Base-by-base conservation (phyloP, 768 basidiomycete genomes). In the Boletus insuetus region DNA sequence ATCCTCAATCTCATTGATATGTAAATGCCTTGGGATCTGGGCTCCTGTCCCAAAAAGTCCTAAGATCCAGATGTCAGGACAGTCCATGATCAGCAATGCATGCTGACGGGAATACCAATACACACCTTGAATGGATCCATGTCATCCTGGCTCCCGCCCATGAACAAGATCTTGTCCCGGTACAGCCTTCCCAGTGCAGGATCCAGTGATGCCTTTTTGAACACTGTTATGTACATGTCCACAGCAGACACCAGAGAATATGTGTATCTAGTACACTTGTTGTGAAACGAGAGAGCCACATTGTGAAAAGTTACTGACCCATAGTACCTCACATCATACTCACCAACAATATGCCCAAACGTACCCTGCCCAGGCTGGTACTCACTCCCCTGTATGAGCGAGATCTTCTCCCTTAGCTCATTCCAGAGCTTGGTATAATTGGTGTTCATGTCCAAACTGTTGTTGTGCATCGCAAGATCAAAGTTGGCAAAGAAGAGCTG, bases 391-490 rank as follows among this genome's bases (percentile, higher is more conserved):
- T 93, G 91, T 9, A 92, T 84, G 14, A 90, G 75, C 0, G 87
- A 88, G 37, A 91, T 79, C 51, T 77, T n/a, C n/a, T n/a, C 82
- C 19, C 90, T 77, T 49, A 94, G 73, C 13, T 78, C 75, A 61
- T 85, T n/a, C 91, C 91, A 94, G 14, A 93, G 75, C 50, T 75
- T 70, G n/a, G 89, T 92, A 67, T 87, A 88, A 61, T 94, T 89
- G 26, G 79, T 77, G 35, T 68, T 45, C n/a, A 65, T 67, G n/a
- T 82, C 83, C 86, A 69, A 24, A 83, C 17, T 69, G 26, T 67
- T 67, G 49, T 67, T 51, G 46, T 67, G 66, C 1, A 67, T 61
- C 46, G 17, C 34, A 19, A 67, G 35, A 47, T 68, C 64, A 44
- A 67, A 68, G 55, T 51, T 67, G 53, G 66, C 90, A 63, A 91